Conservation (phyloP, 2,329 filamentous ascomycete genomes). For the Huntiella decipiens region DNA sequence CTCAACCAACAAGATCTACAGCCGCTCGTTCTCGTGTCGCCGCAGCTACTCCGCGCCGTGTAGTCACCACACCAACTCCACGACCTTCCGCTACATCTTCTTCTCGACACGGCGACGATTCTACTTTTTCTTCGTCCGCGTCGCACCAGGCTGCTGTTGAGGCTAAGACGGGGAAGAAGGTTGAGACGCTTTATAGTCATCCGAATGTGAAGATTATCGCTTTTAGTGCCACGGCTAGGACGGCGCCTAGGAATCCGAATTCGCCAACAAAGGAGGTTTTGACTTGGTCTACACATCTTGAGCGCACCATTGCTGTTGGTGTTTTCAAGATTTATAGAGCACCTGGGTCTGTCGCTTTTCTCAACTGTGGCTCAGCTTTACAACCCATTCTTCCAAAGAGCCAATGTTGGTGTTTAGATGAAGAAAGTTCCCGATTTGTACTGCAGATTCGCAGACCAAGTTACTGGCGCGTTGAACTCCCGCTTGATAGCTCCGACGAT, state of each 20-base stretch:
- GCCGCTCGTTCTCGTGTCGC: constrained; percentile 3
- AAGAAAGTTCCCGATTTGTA: constrained; percentile 63
- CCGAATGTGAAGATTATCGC: constrained; percentile 49
- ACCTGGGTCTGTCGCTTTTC: constrained; percentile 67
- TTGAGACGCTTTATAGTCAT: constrained; percentile 60
- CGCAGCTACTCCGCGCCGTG: constrained; percentile 7
- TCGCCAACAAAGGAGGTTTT: constrained; percentile 35
- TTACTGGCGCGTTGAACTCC: constrained; percentile 82
- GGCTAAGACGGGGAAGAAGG: constrained; percentile 13
- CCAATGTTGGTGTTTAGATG: constrained; percentile 86
- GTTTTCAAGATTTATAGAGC: constrained; percentile 70
- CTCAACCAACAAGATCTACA: constrained; percentile 8
- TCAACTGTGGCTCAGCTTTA: constrained; percentile 67
- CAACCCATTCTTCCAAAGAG: constrained; percentile 78
- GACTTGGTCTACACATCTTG: constrained; percentile 55
- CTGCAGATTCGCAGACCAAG: constrained; percentile 64
- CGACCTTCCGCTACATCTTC: constrained; percentile 1
- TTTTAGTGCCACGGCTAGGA: constrained; percentile 25
- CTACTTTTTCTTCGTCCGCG: constrained; percentile 1
- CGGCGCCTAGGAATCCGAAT: constrained; percentile 18
- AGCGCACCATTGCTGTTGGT: constrained; percentile 65
- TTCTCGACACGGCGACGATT: neutral
- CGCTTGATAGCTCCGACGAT: constrained; percentile 36
- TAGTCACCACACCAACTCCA: constrained; percentile 9
- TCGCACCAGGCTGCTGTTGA: constrained; percentile 4